Base-by-base conservation (phyloP, 208 protist species). In the Phytomonas serpens region DNA sequence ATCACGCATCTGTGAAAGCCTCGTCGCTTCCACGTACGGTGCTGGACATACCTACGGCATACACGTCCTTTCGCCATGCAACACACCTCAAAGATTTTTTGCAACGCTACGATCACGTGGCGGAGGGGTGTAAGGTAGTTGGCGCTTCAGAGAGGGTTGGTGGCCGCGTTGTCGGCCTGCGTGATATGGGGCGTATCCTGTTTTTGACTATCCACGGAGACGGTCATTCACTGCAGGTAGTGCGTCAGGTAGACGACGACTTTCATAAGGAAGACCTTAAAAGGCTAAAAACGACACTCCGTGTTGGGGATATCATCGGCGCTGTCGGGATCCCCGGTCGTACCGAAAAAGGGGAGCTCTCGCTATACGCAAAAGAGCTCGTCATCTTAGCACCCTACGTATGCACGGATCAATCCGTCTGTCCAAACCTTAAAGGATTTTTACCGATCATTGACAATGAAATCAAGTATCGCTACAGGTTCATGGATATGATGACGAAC, bases 401-500 rank as follows among this genome's bases (percentile, higher is more conserved):
- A 37, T 94, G 87, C 77, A 86, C 83, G n/a, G 91, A 96, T 68
- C 88, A 92, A 71, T 75, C 84, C 27, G 71, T 94, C 11, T 93
- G 88, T 76, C 88, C 91, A 0, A 80, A 94, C 62, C 73, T 93
- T 27, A 81, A 82, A 32, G 86, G 88, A 37, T 93, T 91, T 68
- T 67, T 86, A 9, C 71, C 78, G 5, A 70, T 93, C 34, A 64
- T 77, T n/a, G 89, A 96, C 82, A 80, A 73, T 7, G 92, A 94
- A 64, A 76, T 94, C 40, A 85, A 82, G 68, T 94, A 96, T 76
- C 89, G 92, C 65, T 94, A 96, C 71, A 84, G 92, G 62, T 94
- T 94, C 69, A 69, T 94, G 19, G 92, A 96, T 77, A 93, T 96
- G 87, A 93, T 96, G 81, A 78, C 85, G 3, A 92, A 90, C 74